Percentiles rank a stretch among this genome's conserved stretches.
These are phyloP conservation scores for Diaporthe vaccinii DNA, from an alignment of 2,329 filamentous ascomycete genomes.

Conservation along the genomic window DNA sequence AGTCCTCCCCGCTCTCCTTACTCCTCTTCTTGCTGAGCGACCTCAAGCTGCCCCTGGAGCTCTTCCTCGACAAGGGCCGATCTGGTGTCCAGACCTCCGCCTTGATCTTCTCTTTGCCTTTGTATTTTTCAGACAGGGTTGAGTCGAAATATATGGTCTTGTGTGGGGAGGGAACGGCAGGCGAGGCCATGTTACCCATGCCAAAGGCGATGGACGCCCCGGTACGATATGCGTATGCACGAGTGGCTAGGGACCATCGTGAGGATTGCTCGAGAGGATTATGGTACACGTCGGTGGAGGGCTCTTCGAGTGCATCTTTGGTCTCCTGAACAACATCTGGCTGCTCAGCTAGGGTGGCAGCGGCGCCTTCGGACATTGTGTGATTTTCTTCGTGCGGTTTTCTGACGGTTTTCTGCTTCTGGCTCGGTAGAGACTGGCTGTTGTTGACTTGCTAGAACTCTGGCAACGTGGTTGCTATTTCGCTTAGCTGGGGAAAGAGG, in stretches of 20 bases:
- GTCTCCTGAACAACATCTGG: constrained; percentile 37
- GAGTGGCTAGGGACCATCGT: constrained; percentile 58
- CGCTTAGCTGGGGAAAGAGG: constrained; percentile 6
- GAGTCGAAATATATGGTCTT: constrained; percentile 59
- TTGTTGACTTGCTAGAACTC: constrained; percentile 12
- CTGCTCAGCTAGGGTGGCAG: constrained; percentile 38
- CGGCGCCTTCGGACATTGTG: constrained; percentile 38
- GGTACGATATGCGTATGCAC: constrained; percentile 59
- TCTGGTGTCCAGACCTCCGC: constrained; percentile 62
- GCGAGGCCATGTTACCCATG: constrained; percentile 57
- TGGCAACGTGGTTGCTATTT: constrained; percentile 8
- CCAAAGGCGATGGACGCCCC: constrained; percentile 59
- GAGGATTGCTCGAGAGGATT: constrained; percentile 60
- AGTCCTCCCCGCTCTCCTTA: constrained; percentile 33
- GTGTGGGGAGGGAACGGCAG: constrained; percentile 55
- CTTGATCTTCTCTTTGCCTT: constrained; percentile 56
- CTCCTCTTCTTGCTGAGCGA: constrained; percentile 35
- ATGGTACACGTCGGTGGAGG: constrained; percentile 50
- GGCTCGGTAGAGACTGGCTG: constrained; percentile 10
- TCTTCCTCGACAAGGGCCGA: constrained; percentile 32
- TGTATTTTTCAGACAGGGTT: constrained; percentile 52
- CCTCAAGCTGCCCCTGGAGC: constrained; percentile 35
- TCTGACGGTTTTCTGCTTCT: not conserved
- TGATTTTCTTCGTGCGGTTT: constrained; percentile 2
- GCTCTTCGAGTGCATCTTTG: constrained; percentile 17